Evolutionary conservation across 306 rosid genomes (phyloP), one percentile per base, ranked within the genome.

Genomic region (Prunus mume): DNA sequence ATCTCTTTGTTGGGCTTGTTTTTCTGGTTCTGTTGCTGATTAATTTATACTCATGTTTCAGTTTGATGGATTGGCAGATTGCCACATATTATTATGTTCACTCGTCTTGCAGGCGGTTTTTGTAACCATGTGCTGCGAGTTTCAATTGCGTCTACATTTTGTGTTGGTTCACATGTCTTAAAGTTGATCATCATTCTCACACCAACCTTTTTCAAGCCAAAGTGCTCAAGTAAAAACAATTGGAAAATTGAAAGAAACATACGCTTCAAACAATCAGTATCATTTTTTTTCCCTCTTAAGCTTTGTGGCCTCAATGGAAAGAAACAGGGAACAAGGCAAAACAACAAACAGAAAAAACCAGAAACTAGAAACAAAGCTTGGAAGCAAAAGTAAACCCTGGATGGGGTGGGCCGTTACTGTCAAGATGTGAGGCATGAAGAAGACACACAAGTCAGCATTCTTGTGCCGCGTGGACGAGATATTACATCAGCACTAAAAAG

Each of bases 91-190:
- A 51, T 18, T 38, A 22, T 20, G 27, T 22, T 22, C 62, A 56
- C 28, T 38, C 43, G 43, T 6, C 43, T 10, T 20, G 62, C 24
- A 10, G 62, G 28, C 28, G 65, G 9, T 60, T 60, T 60, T 60
- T 60, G 60, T 54, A 71, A 32, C 50, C 76, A 72, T 34, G 76
- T 55, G 66, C 52, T 38, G 20, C 20, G 63, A 72, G 52, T 19
- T 72, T 56, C 22, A 56, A 34, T 72, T 72, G 76, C 76, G 76
- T 72, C 54, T 72, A 7, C 67, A 13, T 13, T 71, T 72, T 58
- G 41, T 4, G 27, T 24, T 24, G 65, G 68, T 58, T 73, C 77
- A 73, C 69, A 73, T 60, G 77, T 24, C 57, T 45, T 38, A 17
- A 38, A 9, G 30, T 72, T 38, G 66, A 6, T 58, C 22, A 34